phyloP scores from a whole-genome alignment of 2,329 filamentous ascomycete genomes.

The Mycogone perniciosa region DNA sequence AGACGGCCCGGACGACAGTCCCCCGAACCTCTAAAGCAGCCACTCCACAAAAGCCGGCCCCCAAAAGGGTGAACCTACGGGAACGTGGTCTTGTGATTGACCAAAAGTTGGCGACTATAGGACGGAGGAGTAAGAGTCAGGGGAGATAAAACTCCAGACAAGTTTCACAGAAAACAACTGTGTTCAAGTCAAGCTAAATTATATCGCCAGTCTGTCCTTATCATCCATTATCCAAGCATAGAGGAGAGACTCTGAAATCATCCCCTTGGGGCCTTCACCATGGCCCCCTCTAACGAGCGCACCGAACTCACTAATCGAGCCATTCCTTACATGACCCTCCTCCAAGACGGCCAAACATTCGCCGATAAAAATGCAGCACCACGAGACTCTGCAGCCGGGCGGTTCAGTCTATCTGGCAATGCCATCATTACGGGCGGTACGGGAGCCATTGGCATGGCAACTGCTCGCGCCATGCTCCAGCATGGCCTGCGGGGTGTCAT shows the following conservation, averaged over 20 bases:
- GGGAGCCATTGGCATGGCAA: conserved; percentile 33
- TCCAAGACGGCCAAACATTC: conserved; percentile 9
- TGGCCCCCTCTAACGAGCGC: conserved; percentile 12
- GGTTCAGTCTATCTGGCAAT: conserved; percentile 28
- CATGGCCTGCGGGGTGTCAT: conserved; percentile 55
- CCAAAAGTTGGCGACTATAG: too few relatives aligned
- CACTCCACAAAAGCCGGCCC: too few relatives aligned
- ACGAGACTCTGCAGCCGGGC: conserved; percentile 14
- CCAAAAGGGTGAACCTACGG: too few relatives aligned
- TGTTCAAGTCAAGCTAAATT: too few relatives aligned
- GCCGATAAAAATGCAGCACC: conserved; percentile 4
- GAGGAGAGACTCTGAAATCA: background rate
- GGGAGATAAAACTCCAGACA: too few relatives aligned
- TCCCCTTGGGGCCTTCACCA: background rate
- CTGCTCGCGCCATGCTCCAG: conserved; percentile 59
- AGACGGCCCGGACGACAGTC: too few relatives aligned
- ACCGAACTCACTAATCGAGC: conserved; percentile 19
- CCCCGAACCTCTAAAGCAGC: too few relatives aligned
- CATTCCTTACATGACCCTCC: conserved; percentile 23
- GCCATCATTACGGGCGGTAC: conserved; percentile 44
- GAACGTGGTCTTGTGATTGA: too few relatives aligned
- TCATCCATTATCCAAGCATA: background rate
- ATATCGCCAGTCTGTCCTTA: too few relatives aligned
- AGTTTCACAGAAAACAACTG: too few relatives aligned
- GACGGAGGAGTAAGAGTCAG: too few relatives aligned